Evolutionary conservation across 495 filamentous ascomycete genomes (phyloP), one percentile per base, ranked within the genome.

Genomic region (Hyaloscypha hepaticicola): DNA sequence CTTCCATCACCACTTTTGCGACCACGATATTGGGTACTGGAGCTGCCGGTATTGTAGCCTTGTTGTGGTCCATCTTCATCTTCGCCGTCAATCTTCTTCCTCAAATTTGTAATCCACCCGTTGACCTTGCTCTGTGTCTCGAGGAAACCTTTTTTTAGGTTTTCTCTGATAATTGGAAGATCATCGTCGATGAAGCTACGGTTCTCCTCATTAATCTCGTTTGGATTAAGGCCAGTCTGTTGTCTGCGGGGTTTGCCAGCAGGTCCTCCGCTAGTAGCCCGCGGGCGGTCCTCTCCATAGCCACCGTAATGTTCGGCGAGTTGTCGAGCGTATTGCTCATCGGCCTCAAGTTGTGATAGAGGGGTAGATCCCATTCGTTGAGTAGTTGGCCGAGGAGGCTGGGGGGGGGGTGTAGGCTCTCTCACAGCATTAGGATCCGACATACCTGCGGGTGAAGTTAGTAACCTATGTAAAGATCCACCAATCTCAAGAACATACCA

Each of bases 181-280:
- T 99, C 95, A 72, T 99, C 95, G 74, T 99, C 94, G 73, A 99
- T 86, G 72, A 97, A 97, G 78, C 85, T 96, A 70, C 88, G 91
- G 55, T 91, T 88, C 66, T 86, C 83, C 79, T 69, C 88, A 79
- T 68, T 86, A 82, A 73, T 82, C 72, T 74, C 80, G 70, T 73
- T 81, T 34, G 76, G 80, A 52, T 73, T 75, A 26, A 77, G 66
- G 19, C 77, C 77, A 5, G 77, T 78, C 77, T 84, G 76, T 75
- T 83, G 77, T 63, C 77, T 72, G 21, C 70, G 66, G 14, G 73
- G 76, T 7, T 73, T 72, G 74, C 75, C 51, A 21, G 78, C 70
- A 70, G 76, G 33, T 69, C 76, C 70, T 67, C 79, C 75, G 70
- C 78, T 80, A 55, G 77, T 74, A 14, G 80, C 79, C 63, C 78